phyloP scores from a whole-genome alignment of 2,329 filamentous ascomycete species.

The Trichothecium sympodiale region DNA sequence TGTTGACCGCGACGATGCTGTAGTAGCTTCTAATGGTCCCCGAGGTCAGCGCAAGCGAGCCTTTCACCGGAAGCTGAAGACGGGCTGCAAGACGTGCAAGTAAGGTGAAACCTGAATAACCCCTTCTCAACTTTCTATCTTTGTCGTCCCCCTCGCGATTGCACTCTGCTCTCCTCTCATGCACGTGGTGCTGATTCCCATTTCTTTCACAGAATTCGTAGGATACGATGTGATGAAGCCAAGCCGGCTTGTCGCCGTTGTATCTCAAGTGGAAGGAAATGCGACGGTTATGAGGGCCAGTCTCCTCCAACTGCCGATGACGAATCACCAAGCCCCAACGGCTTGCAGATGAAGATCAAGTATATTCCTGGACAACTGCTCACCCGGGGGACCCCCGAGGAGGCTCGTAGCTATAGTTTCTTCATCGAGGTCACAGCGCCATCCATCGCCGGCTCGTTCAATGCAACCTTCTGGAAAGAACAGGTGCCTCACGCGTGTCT shows the following conservation, averaged over 20 bases:
- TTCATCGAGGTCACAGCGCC: constrained; percentile 4
- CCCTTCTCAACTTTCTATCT: too few relatives aligned
- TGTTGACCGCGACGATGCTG: too few relatives aligned
- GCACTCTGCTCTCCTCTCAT: background rate
- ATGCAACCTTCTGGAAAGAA: constrained; percentile 13
- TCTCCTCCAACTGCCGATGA: background rate
- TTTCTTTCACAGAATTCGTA: constrained; percentile 16
- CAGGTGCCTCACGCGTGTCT: constrained; percentile 8
- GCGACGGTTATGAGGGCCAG: constrained; percentile 21
- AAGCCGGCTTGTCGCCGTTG: constrained; percentile 22
- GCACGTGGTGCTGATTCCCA: background rate
- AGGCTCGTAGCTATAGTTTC: constrained; percentile 2
- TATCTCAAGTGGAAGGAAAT: constrained; percentile 20
- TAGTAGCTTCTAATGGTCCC: too few relatives aligned
- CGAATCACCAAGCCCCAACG: background rate
- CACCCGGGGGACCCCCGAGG: background rate
- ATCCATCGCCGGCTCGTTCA: constrained; percentile 5
- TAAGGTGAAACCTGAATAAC: constrained; percentile 9
- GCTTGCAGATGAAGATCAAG: constrained; percentile 3
- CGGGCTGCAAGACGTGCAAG: constrained; percentile 12
- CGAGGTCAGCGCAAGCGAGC: background rate
- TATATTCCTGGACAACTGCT: background rate
- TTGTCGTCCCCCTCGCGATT: background rate
- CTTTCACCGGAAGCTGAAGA: constrained; percentile 2
- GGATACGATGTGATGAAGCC: constrained; percentile 23